Evolutionary conservation across 768 basidiomycete species (phyloP), one percentile per base, ranked within the genome.

Genomic region (Pholiota molesta): DNA sequence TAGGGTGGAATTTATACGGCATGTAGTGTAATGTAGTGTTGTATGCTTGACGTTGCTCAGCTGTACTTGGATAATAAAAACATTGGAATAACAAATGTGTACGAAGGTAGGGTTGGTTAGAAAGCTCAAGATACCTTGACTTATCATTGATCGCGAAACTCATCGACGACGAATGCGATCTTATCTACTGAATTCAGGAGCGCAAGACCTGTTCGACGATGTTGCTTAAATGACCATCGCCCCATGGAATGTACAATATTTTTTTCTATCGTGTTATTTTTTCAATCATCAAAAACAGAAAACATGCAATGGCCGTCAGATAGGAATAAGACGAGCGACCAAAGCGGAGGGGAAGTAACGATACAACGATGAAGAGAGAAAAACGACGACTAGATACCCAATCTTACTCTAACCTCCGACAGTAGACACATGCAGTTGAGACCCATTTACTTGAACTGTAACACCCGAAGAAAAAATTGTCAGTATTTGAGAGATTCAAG

Each of bases 351-450:
- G 37, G 28, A 58, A 44, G 45, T 49, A 49, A 39, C 47, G 57
- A 58, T 58, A 58, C 57, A 58, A 26, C 57, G 47, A 58, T 58
- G 57, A 58, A 58, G 10, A 58, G 47, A 40, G 49, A 58, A 57
- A 58, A 49, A 58, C 5, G 33, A 37, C 47, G 57, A 29, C 57
- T 58, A 58, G 47, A 58, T 51, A 31, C 47, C 57, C 17, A 23
- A 49, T 49, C 47, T 23, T 44, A 21, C 42, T 23, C 37, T 26
- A 23, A 23, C 31, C 16, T n/a, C 40, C 17, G 16, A 31, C 40
- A 56, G 40, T 56, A 4, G 9, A 44, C 55, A 56, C 55, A 44
- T 44, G 28, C 55, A 56, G 42, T 31, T 28, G 1, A 21, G 7
- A 21, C 21, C n/a, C n/a, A 14, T 58, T 58, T 58, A 58, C 57